Conservation (phyloP, 371 early-diverging fungal genomes). For the Pancytospora philotis region DNA sequence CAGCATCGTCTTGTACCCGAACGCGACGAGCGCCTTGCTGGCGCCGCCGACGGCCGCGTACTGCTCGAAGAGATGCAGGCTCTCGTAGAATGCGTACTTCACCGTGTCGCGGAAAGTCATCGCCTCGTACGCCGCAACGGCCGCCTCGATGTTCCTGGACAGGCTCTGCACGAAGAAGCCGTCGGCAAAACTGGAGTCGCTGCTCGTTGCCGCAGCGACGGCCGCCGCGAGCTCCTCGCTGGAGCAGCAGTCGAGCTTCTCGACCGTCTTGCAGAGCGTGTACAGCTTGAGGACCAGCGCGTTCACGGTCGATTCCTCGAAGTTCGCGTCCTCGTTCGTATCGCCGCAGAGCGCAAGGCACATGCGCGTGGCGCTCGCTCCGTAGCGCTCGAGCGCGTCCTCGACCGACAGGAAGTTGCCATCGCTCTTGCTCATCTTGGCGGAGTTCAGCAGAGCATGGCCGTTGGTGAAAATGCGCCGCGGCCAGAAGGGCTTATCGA, state of each 20-base stretch:
- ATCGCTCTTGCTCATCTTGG: constrained; percentile 99
- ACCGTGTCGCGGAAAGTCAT: constrained; percentile 84
- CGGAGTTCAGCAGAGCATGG: constrained; percentile 82
- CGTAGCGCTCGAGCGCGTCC: constrained; percentile 74
- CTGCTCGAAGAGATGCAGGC: constrained; percentile 73
- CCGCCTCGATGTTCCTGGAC: constrained; percentile 49
- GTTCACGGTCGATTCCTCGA: constrained; percentile 85
- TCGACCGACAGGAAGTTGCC: constrained; percentile 89
- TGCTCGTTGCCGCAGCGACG: constrained; percentile 9
- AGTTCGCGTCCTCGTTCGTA: constrained; percentile 94
- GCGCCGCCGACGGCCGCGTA: constrained; percentile 35
- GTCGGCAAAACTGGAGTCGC: constrained; percentile 34
- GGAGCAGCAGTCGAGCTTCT: constrained; percentile 59
- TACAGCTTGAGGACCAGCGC: constrained; percentile 80
- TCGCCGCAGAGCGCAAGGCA: constrained; percentile 88
- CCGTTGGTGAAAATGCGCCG: constrained; percentile 82
- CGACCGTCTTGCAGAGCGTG: constrained; percentile 77
- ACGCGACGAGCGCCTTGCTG: constrained; percentile 14
- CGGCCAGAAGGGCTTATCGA: constrained; percentile 85
- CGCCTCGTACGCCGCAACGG: constrained; percentile 67
- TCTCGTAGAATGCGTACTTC: constrained; percentile 80
- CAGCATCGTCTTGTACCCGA: constrained; percentile 20
- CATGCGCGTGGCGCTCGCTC: constrained; percentile 90
- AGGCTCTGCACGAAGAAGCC: constrained; percentile 45
- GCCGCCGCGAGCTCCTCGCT: not conserved